These are phyloP conservation scores for Apocynum venetum DNA, from an alignment of 257 asterid species.

Conservation along the genomic window DNA sequence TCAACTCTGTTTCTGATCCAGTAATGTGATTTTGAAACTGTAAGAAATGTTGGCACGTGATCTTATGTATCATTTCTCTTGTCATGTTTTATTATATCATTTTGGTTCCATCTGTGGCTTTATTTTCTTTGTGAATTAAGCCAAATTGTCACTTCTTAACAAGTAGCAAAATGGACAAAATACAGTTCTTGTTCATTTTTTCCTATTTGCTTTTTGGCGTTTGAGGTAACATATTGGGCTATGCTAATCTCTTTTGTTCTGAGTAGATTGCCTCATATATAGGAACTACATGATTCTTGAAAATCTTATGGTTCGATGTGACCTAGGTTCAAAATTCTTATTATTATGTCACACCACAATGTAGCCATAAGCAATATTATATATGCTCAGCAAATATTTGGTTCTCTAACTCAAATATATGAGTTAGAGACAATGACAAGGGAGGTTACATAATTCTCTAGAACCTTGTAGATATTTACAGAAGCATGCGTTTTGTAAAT, in stretches of 20 bases:
- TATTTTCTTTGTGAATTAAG: too few species aligned
- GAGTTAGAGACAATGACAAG: too few species aligned
- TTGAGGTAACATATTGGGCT: neutral
- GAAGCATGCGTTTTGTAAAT: too few species aligned
- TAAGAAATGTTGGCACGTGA: slow-evolving; percentile 8
- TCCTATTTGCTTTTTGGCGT: neutral
- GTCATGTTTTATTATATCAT: neutral
- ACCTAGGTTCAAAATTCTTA: neutral
- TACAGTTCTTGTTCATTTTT: too few species aligned
- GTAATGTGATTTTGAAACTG: neutral
- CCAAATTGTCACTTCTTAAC: neutral
- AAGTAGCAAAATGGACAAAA: too few species aligned
- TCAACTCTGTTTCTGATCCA: neutral
- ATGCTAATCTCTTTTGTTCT: neutral
- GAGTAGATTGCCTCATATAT: neutral
- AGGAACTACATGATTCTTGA: neutral
- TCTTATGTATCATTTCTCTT: slow-evolving; percentile 5
- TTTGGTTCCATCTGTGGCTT: neutral
- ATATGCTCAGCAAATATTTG: too few species aligned
- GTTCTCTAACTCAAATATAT: too few species aligned
- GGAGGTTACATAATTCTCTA: too few species aligned
- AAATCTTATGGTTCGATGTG: neutral
- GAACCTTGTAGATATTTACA: too few species aligned
- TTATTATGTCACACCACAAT: neutral
- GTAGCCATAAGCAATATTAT: neutral